These are phyloP conservation scores for Amaranthus hypochondriacus DNA, from an alignment of 148 eudicot genomes.

Conservation along the genomic window DNA sequence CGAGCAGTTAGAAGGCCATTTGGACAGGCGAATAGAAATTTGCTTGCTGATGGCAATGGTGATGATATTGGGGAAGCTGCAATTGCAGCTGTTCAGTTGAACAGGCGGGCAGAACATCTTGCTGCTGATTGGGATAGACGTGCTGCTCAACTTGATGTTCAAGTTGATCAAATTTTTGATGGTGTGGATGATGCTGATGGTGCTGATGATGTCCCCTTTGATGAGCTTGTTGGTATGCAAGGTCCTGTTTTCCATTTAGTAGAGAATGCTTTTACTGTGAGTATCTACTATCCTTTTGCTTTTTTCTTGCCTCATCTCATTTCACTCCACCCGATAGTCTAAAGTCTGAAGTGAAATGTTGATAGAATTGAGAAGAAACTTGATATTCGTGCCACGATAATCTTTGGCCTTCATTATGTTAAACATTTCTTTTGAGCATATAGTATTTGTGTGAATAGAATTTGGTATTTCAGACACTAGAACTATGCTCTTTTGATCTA, in stretches of 20 bases:
- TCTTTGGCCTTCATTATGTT: background rate
- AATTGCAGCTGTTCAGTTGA: slow-evolving; percentile 82
- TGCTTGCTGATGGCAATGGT: slow-evolving; percentile 64
- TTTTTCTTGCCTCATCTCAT: background rate
- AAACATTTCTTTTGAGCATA: background rate
- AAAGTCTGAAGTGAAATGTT: background rate
- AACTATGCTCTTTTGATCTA: background rate
- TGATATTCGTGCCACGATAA: background rate
- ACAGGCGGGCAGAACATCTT: slow-evolving; percentile 86
- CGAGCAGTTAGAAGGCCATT: slow-evolving; percentile 78
- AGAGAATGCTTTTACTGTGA: slow-evolving; percentile 92
- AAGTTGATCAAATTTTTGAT: slow-evolving; percentile 98
- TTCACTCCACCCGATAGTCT: background rate
- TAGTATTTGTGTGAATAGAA: background rate
- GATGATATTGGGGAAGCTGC: slow-evolving; percentile 83
- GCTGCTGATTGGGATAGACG: slow-evolving; percentile 98
- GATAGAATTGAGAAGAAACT: background rate
- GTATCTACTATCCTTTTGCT: slow-evolving; percentile 18
- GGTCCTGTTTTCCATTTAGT: slow-evolving; percentile 97
- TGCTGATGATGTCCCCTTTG: slow-evolving; percentile 98
- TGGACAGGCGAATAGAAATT: slow-evolving; percentile 63
- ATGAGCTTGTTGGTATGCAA: slow-evolving; percentile 99
- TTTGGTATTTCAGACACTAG: background rate
- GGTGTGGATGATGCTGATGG: slow-evolving; percentile 98
- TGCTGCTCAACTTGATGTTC: slow-evolving; percentile 99